Evolutionary conservation across 2,329 filamentous ascomycete genomes (phyloP).

Genomic region (Sclerotinia trifoliorum): DNA sequence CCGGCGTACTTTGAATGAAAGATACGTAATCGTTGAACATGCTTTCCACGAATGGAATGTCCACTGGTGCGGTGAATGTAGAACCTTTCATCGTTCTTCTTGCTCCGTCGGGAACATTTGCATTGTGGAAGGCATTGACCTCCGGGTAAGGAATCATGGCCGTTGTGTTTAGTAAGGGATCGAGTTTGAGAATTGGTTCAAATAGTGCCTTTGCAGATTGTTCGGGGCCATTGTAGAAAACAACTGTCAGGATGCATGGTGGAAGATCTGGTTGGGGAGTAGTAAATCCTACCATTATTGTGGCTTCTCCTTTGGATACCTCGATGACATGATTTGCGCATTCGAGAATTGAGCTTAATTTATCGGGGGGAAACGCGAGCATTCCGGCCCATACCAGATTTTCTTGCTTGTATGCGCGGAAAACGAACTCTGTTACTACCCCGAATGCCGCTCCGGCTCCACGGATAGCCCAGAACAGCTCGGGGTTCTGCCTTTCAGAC

Average conservation of each 20-base stretch:
- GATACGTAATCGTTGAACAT: slow-evolving; percentile 36
- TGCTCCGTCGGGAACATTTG: slow-evolving; percentile 37
- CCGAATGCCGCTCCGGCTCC: slow-evolving; percentile 20
- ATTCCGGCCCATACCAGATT: slow-evolving; percentile 28
- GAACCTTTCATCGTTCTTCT: slow-evolving; percentile 43
- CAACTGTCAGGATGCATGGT: neutral
- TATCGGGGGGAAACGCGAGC: slow-evolving; percentile 24
- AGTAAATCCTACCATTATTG: slow-evolving; percentile 5
- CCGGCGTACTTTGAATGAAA: slow-evolving; percentile 33
- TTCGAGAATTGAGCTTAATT: slow-evolving; percentile 24
- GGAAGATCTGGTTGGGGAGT: neutral
- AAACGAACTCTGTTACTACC: slow-evolving; percentile 2
- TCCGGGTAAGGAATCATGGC: slow-evolving; percentile 39
- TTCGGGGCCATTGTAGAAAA: slow-evolving; percentile 41
- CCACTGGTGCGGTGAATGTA: slow-evolving; percentile 41
- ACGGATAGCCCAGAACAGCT: slow-evolving; percentile 33
- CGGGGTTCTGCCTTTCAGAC: slow-evolving; percentile 25
- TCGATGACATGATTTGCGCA: slow-evolving; percentile 25
- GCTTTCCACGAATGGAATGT: slow-evolving; percentile 31
- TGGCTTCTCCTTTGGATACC: slow-evolving; percentile 13
- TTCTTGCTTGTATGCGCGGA: slow-evolving; percentile 34
- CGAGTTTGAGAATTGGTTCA: slow-evolving; percentile 34
- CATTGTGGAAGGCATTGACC: slow-evolving; percentile 39
- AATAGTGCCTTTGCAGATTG: slow-evolving; percentile 38
- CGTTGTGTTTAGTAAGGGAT: slow-evolving; percentile 33